Percentiles rank a stretch among this genome's conserved stretches.
These are phyloP conservation scores for Colletotrichum eleusines DNA, from an alignment of 2,329 filamentous ascomycete species.

Conservation along the genomic window DNA sequence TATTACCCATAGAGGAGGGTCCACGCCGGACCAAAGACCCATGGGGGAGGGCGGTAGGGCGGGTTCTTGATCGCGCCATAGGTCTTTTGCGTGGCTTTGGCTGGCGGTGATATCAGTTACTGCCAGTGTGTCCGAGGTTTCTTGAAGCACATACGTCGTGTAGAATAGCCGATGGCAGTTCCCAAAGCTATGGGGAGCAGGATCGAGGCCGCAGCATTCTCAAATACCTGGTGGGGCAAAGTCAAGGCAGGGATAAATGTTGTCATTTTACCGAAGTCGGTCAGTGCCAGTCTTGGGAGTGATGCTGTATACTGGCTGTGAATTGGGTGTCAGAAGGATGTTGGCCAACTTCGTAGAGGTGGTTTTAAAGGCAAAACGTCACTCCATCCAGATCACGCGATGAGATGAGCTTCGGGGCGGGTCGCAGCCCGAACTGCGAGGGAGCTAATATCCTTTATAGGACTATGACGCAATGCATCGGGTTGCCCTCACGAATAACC, in stretches of 20 bases:
- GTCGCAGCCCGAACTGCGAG: slow-evolving; percentile 39
- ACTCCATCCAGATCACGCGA: slow-evolving; percentile 32
- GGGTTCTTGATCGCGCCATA: slow-evolving; percentile 78
- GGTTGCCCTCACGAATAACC: neutral
- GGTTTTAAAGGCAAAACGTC: slow-evolving; percentile 4
- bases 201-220: slow-evolving; percentile 78
- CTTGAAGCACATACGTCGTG: slow-evolving; percentile 67
- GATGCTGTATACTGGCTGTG: neutral
- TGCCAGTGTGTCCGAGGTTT: neutral
- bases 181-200: slow-evolving; percentile 81
- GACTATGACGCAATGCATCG: slow-evolving; percentile 39
- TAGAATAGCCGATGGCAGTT: slow-evolving; percentile 77
- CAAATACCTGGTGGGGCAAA: slow-evolving; percentile 78
- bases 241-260: slow-evolving; percentile 83
- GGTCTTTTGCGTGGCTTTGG: slow-evolving; percentile 68
- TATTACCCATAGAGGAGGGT: slow-evolving; percentile 72
- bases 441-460: slow-evolving; percentile 21
- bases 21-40: slow-evolving; percentile 75
- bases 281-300: neutral
- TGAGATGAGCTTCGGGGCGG: slow-evolving; percentile 37
- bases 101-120: slow-evolving; percentile 49
- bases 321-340: neutral
- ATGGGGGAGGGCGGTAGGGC: slow-evolving; percentile 69
- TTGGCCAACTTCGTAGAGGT: slow-evolving; percentile 1
- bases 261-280: slow-evolving; percentile 68